phyloP scores from a whole-genome alignment of 2,329 filamentous ascomycete species.

The Trichoderma sp. region DNA sequence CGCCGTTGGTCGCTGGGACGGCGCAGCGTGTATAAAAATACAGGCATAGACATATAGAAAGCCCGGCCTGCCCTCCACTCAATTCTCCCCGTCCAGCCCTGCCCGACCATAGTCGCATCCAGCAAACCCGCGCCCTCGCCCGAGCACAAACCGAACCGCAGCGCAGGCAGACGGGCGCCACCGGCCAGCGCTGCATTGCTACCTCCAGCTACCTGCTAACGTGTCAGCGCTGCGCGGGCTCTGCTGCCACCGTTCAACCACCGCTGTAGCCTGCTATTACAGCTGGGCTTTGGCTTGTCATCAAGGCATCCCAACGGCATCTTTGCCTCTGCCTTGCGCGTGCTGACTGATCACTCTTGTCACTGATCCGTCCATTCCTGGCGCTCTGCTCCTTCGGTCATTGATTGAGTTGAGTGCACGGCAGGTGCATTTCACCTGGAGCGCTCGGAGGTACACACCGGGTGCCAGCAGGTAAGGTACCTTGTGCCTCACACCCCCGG shows the following conservation, averaged over 20 bases:
- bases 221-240: conserved; percentile 11
- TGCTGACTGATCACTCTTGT: too few species aligned
- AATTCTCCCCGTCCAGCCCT: conserved; percentile 39
- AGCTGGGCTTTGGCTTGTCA: too few species aligned
- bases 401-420: too few species aligned
- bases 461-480: neutral
- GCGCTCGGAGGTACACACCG: too few species aligned
- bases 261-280: too few species aligned
- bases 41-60: conserved; percentile 50
- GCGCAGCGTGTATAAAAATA: conserved; percentile 49
- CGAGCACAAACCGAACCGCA: conserved; percentile 3
- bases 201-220: neutral
- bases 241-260: neutral
- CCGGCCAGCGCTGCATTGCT: conserved; percentile 5
- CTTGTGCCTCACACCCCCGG: neutral
- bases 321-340: too few species aligned
- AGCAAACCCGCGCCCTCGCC: conserved; percentile 9
- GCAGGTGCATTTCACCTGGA: neutral
- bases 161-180: conserved; percentile 23
- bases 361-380: too few species aligned
- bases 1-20: conserved; percentile 39
- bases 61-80: conserved; percentile 49
- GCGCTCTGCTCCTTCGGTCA: too few species aligned
- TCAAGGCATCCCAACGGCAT: too few species aligned
- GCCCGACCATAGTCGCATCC: conserved; percentile 26